phyloP scores from a whole-genome alignment of 768 basidiomycete genomes.

The Mrakia gelida region DNA sequence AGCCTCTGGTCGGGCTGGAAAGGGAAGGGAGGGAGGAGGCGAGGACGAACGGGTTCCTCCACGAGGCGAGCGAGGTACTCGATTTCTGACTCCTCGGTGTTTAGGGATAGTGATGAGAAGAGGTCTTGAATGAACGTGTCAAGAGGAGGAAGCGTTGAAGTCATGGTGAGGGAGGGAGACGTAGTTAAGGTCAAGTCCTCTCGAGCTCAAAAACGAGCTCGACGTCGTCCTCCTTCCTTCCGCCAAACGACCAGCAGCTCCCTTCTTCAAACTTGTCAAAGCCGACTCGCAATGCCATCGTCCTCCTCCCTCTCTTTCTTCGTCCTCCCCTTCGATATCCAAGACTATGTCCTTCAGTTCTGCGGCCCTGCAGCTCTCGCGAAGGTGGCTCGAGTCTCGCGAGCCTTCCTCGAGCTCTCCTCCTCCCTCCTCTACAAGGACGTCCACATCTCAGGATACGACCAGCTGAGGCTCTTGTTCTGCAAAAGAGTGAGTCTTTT shows the following conservation, averaged over 20 bases:
- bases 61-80: constrained; percentile 29
- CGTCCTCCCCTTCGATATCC: no score
- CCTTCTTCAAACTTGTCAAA: not conserved
- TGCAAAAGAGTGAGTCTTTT: no score
- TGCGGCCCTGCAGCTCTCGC: no score
- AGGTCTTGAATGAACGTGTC: constrained; percentile 21
- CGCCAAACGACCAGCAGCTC: not conserved
- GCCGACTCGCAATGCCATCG: no score
- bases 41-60: constrained; percentile 24
- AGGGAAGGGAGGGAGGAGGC: not conserved
- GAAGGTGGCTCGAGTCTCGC: no score
- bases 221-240: not conserved
- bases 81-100: constrained; percentile 19
- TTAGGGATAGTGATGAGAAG: not conserved
- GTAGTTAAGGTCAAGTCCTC: not conserved
- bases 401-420: no score
- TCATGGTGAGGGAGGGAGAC: not conserved
- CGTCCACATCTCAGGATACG: no score
- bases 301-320: no score
- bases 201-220: not conserved
- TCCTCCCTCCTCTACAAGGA: no score
- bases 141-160: constrained; percentile 11
- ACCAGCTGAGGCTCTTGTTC: no score
- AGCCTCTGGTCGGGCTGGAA: no score
- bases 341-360: no score